phyloP scores from a whole-genome alignment of 352 stramenopile genomes.

The Aphanomyces invadans region DNA sequence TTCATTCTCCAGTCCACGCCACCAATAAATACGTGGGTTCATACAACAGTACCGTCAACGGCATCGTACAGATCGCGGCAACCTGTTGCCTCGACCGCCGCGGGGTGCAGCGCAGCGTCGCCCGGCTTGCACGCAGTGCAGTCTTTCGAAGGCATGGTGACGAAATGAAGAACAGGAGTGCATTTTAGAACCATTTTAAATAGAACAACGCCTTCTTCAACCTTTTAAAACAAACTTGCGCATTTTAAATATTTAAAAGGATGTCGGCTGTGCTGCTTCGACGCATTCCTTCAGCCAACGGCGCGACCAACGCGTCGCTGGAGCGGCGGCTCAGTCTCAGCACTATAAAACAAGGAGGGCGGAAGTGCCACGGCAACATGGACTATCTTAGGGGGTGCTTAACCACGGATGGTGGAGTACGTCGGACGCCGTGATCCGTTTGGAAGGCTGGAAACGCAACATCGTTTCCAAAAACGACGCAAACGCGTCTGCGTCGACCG shows the following conservation, averaged over 20 bases:
- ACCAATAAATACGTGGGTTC: neutral
- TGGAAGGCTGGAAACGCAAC: conserved; percentile 76
- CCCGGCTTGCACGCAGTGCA: neutral
- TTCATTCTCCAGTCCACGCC: too few species aligned
- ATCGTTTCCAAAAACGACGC: conserved; percentile 93
- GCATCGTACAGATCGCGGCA: conserved; percentile 1
- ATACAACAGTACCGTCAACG: neutral
- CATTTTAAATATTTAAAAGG: too few species aligned
- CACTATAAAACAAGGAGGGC: too few species aligned
- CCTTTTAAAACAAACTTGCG: too few species aligned
- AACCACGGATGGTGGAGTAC: conserved; percentile 95
- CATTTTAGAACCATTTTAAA: too few species aligned
- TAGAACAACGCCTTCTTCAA: too few species aligned
- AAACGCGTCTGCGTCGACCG: conserved; percentile 80
- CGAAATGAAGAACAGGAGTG: conserved; percentile 18
- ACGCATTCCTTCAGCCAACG: too few species aligned
- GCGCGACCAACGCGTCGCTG: too few species aligned
- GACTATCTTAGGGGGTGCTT: conserved; percentile 23
- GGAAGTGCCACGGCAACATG: too few species aligned
- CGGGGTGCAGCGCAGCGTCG: neutral
- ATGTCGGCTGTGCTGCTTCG: too few species aligned
- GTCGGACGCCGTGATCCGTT: conserved; percentile 89
- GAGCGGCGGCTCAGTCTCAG: too few species aligned
- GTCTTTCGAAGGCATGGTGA: neutral
- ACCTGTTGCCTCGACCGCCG: neutral